These are phyloP conservation scores for Kazachstania psychrophila DNA, from an alignment of 805 yeast species.

Conservation along the genomic window DNA sequence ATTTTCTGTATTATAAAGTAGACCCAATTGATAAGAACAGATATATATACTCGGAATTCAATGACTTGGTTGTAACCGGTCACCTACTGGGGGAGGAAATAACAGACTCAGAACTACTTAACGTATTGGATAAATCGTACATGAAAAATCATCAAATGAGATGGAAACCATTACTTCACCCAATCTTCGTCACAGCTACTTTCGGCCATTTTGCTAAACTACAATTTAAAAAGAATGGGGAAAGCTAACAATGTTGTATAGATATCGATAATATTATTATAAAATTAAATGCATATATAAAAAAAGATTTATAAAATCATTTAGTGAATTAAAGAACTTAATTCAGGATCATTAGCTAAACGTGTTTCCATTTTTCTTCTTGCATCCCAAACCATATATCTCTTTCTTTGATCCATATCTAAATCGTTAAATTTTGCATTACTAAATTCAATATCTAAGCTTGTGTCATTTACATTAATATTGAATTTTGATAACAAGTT, in stretches of 20 bases:
- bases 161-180: not conserved
- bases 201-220: conserved; percentile 3
- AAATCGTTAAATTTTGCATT: conserved; percentile 10
- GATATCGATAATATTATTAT: too few relatives aligned
- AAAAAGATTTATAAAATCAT: not conserved
- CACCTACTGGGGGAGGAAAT: not conserved
- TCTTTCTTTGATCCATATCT: conserved; percentile 25
- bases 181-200: conserved; percentile 1
- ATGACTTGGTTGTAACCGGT: not conserved
- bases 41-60: not conserved
- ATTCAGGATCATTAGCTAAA: conserved; percentile 11
- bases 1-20: not conserved
- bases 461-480: conserved; percentile 16
- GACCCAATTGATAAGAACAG: not conserved
- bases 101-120: not conserved
- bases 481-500: conserved; percentile 23
- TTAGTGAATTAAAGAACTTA: conserved; percentile 2
- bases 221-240: not conserved
- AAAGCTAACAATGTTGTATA: too few relatives aligned
- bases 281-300: too few relatives aligned
- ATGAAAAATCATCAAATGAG: not conserved
- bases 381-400: conserved; percentile 48
- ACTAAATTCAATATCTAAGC: conserved; percentile 13
- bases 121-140: not conserved
- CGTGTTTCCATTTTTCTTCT: conserved; percentile 43